These are phyloP conservation scores for Spergularia bocconei DNA, from an alignment of 148 eudicot species.

Conservation along the genomic window DNA sequence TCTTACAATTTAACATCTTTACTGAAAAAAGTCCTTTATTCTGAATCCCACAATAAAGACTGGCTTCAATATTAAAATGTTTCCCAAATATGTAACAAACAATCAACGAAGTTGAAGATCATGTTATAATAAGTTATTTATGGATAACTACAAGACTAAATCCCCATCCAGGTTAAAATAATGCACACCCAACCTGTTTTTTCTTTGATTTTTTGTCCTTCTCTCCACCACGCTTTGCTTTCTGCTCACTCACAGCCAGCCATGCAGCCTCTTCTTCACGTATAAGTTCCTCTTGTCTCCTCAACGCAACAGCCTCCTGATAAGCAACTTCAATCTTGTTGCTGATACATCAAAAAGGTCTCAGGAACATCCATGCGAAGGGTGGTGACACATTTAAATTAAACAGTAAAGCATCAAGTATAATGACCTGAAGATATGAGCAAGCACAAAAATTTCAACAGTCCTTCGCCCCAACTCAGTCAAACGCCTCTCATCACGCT, in stretches of 20 bases:
- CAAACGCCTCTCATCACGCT: constrained; percentile 91
- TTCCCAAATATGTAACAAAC: neutral
- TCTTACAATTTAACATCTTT: neutral
- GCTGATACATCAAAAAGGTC: constrained; percentile 33
- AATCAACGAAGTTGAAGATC: neutral
- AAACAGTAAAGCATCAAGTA: neutral
- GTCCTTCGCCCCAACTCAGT: constrained; percentile 96
- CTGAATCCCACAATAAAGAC: constrained; percentile 1
- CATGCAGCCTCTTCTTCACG: constrained; percentile 96
- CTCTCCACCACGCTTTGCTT: constrained; percentile 70
- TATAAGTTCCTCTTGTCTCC: constrained; percentile 98
- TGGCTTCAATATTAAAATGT: neutral
- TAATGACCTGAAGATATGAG: constrained; percentile 74
- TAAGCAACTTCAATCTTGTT: constrained; percentile 94
- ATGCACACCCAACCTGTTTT: constrained; percentile 62
- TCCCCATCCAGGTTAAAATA: neutral
- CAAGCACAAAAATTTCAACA: constrained; percentile 83
- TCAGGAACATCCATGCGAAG: constrained; percentile 4
- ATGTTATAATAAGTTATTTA: neutral
- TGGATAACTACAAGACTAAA: neutral
- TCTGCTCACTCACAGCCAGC: constrained; percentile 85
- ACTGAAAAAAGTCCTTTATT: neutral
- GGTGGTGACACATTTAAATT: neutral
- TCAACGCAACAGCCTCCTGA: constrained; percentile 94
- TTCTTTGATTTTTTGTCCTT: constrained; percentile 89